Conservation (phyloP, 495 filamentous ascomycete species). For the Paragyromitra xinjiangensis region DNA sequence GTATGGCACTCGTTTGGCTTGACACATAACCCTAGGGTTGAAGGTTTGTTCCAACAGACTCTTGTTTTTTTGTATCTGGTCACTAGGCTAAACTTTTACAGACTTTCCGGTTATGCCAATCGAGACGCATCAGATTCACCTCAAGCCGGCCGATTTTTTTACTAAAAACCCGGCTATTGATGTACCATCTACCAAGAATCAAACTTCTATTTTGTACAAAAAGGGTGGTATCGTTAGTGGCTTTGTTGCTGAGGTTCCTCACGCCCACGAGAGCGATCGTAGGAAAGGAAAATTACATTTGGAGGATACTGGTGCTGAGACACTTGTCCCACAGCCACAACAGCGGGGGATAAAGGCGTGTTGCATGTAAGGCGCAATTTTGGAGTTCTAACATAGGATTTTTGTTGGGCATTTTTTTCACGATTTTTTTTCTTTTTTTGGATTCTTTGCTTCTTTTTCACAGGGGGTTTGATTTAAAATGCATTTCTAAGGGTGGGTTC, state of each 20-base stretch:
- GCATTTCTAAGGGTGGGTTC: slow-evolving; percentile 51
- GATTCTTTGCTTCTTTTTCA: slow-evolving; percentile 42
- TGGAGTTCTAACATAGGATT: slow-evolving; percentile 34
- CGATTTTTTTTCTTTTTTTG: slow-evolving; percentile 18
- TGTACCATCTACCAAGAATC: slow-evolving; percentile 60
- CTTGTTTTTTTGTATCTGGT: slow-evolving; percentile 7
- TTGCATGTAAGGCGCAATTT: slow-evolving; percentile 54
- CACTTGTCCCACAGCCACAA: slow-evolving; percentile 30
- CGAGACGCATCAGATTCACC: slow-evolving; percentile 68
- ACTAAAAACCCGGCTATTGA: slow-evolving; percentile 66
- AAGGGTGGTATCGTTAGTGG: slow-evolving; percentile 48
- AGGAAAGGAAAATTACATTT: slow-evolving; percentile 44
- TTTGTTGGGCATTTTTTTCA: slow-evolving; percentile 26
- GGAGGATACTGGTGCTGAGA: slow-evolving; percentile 39
- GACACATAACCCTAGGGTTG: slow-evolving; percentile 68
- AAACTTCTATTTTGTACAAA: slow-evolving; percentile 54
- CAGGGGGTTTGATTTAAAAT: slow-evolving; percentile 46
- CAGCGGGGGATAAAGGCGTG: slow-evolving; percentile 52
- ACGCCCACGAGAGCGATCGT: slow-evolving; percentile 43
- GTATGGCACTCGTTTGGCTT: slow-evolving; percentile 71
- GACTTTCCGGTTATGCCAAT: slow-evolving; percentile 73
- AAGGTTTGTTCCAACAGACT: slow-evolving; percentile 54
- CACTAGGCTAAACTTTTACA: slow-evolving; percentile 40
- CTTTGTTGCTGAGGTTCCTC: slow-evolving; percentile 48
- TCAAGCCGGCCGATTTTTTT: slow-evolving; percentile 67